phyloP scores from a whole-genome alignment of 177 flowering plant genomes.

The Vitis hybrid region DNA sequence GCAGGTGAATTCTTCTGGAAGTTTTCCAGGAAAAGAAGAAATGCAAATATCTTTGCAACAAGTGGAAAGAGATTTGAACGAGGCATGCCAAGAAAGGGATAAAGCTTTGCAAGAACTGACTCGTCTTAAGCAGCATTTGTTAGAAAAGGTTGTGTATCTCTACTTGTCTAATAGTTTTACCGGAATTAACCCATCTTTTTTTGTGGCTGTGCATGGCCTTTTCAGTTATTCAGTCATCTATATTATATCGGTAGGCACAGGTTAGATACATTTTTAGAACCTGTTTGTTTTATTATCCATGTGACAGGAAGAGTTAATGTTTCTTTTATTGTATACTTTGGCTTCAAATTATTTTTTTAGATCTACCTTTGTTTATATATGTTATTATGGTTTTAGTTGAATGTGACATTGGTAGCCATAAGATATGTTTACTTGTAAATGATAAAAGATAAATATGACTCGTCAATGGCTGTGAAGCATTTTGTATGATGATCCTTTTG shows the following conservation, averaged over 20 bases:
- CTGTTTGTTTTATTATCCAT: not conserved
- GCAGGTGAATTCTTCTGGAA: constrained; percentile 33
- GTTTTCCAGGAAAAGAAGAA: constrained; percentile 50
- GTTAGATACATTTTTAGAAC: not conserved
- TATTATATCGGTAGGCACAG: not conserved
- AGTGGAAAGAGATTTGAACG: constrained; percentile 64
- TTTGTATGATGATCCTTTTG: not conserved
- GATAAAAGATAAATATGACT: not conserved
- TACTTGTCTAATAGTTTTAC: not conserved
- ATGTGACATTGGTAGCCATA: not conserved
- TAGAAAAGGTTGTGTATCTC: constrained; percentile 71
- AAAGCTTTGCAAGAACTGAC: constrained; percentile 76
- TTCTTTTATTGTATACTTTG: too few species aligned
- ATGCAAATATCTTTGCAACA: constrained; percentile 46
- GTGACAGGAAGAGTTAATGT: not conserved
- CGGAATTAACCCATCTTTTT: not conserved
- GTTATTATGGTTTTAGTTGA: not conserved
- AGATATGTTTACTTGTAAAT: not conserved
- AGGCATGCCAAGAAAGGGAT: constrained; percentile 61
- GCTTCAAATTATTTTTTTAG: not conserved
- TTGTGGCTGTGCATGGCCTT: not conserved
- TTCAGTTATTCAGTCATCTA: not conserved
- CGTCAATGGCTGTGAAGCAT: not conserved
- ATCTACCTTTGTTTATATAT: not conserved
- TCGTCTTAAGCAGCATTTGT: constrained; percentile 89